phyloP scores from a whole-genome alignment of 352 stramenopile species.

The Aphanomyces euteiches region DNA sequence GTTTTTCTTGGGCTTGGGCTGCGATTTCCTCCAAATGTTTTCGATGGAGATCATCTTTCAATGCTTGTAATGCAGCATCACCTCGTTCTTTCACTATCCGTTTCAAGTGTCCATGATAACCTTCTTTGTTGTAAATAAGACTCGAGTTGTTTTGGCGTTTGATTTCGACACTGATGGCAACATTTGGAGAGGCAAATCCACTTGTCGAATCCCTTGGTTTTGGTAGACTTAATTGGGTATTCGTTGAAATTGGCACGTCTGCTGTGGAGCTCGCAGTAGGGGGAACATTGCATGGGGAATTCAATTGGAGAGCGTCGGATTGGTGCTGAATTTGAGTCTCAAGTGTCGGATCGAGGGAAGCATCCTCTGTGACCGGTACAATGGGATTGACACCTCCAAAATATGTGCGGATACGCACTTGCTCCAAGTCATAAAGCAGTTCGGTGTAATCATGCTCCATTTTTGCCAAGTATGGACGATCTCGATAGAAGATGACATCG shows the following conservation, averaged over 20 bases:
- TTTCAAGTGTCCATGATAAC: neutral
- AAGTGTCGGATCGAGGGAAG: neutral
- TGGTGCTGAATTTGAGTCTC: neutral
- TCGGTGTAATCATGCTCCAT: conserved; percentile 78
- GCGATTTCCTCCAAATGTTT: neutral
- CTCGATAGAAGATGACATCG: conserved; percentile 43
- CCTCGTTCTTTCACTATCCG: neutral
- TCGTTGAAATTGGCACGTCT: neutral
- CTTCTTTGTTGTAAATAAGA: neutral
- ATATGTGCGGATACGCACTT: conserved; percentile 60
- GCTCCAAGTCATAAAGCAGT: conserved; percentile 63
- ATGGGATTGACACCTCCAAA: conserved; percentile 40
- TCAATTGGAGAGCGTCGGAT: neutral
- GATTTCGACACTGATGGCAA: too few species aligned
- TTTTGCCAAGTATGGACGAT: conserved; percentile 55
- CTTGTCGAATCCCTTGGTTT: neutral
- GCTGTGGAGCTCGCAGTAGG: neutral
- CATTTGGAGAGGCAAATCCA: too few species aligned
- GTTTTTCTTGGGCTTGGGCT: neutral
- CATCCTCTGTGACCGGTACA: neutral
- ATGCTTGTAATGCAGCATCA: neutral
- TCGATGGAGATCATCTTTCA: conserved; percentile 5
- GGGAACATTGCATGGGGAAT: too few species aligned
- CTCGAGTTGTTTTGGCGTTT: too few species aligned
- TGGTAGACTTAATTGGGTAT: neutral